A percentile compares a stretch with the other conserved stretches of the same genome.
These are phyloP conservation scores for Hyphopichia khmerensis DNA, from an alignment of 1,139 yeast genomes.

Conservation along the genomic window DNA sequence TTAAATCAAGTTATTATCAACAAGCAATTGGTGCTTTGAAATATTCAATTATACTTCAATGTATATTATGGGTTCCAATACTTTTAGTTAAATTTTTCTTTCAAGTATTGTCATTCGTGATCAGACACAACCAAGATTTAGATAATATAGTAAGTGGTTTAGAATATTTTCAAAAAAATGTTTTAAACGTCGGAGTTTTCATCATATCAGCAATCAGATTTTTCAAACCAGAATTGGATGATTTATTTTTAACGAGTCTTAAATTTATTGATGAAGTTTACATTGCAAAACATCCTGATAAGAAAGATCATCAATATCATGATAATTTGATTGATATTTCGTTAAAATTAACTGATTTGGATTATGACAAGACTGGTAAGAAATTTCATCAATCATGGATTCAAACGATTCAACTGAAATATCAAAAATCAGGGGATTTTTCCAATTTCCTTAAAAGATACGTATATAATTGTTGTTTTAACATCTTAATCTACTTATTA, in stretches of 20 bases:
- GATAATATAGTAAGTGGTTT: conserved; percentile 17
- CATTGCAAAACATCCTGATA: conserved; percentile 32
- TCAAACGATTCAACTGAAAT: conserved; percentile 5
- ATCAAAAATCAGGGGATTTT: conserved; percentile 15
- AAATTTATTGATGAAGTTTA: conserved; percentile 40
- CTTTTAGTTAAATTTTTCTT: conserved; percentile 12
- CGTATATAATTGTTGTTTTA: conserved; percentile 18
- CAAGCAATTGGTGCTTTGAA: conserved; percentile 32
- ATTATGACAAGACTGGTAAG: conserved; percentile 1
- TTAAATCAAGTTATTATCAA: conserved; percentile 28
- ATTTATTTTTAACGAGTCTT: conserved; percentile 38
- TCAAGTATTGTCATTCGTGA: conserved; percentile 6
- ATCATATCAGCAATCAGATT: conserved; percentile 37
- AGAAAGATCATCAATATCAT: conserved; percentile 11
- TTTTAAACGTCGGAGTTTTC: conserved; percentile 45
- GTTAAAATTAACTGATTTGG: conserved; percentile 6
- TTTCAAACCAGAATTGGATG: conserved; percentile 38
- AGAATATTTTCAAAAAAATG: conserved; percentile 31
- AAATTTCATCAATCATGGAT: conserved; percentile 1
- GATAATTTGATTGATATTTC: conserved; percentile 13
- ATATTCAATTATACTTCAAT: conserved; percentile 36
- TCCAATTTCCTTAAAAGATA: conserved; percentile 16
- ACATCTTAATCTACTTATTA: conserved; percentile 17
- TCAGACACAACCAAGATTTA: conserved; percentile 9
- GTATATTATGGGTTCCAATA: conserved; percentile 35